Conservation (phyloP, 2,329 filamentous ascomycete species). For the Phyllosticta citrichinensis region DNA sequence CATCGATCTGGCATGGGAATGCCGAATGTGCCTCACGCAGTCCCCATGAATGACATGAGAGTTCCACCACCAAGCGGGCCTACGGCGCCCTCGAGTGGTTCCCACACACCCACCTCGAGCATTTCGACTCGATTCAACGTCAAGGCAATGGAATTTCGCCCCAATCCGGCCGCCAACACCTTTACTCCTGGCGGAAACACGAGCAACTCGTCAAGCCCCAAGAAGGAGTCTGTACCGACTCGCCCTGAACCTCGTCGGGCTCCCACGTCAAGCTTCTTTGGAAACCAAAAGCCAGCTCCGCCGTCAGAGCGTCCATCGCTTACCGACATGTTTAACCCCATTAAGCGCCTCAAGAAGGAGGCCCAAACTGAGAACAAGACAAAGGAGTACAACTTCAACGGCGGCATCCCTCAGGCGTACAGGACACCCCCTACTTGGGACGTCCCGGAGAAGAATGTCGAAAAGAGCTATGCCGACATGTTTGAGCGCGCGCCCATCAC, state of each 20-base stretch:
- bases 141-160: constrained; percentile 67
- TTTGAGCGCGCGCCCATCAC: constrained; percentile 60
- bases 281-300: constrained; percentile 62
- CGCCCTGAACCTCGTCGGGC: constrained; percentile 20
- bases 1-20: constrained; percentile 33
- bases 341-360: constrained; percentile 63
- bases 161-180: constrained; percentile 66
- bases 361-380: constrained; percentile 38
- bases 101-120: constrained; percentile 44
- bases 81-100: constrained; percentile 39
- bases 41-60: constrained; percentile 56
- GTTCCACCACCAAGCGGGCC: constrained; percentile 67
- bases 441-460: constrained; percentile 56
- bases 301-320: constrained; percentile 45
- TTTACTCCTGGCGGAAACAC: constrained; percentile 62
- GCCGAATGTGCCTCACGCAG: constrained; percentile 43
- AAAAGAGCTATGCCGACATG: constrained; percentile 69
- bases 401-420: constrained; percentile 74
- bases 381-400: constrained; percentile 63
- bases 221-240: constrained; percentile 38
- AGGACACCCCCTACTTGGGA: constrained; percentile 82
- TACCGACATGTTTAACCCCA: constrained; percentile 48
- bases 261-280: constrained; percentile 44
- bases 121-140: constrained; percentile 49
- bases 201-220: constrained; percentile 63